A percentile compares a stretch with the other conserved stretches of the same genome.
phyloP scores from a whole-genome alignment of 2,329 filamentous ascomycete genomes.

The Aaosphaeria pasadenensis region DNA sequence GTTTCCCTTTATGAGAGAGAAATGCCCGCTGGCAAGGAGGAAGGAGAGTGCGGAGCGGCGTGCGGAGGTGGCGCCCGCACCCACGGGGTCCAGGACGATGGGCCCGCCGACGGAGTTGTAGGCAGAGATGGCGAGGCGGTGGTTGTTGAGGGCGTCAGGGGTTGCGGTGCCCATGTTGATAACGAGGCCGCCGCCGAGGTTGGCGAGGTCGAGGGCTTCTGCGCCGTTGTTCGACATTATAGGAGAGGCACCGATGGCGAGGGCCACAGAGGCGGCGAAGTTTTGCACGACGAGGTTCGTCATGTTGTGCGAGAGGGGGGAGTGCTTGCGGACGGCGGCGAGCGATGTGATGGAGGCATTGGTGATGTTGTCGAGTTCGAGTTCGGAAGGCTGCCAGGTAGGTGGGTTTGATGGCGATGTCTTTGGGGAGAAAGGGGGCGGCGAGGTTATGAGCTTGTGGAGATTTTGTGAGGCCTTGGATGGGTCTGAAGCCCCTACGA shows the following conservation, averaged over 20 bases:
- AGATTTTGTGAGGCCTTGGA: conserved; percentile 61
- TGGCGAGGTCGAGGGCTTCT: conserved; percentile 78
- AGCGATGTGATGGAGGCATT: conserved; percentile 48
- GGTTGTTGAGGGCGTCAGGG: conserved; percentile 68
- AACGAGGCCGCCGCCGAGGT: conserved; percentile 73
- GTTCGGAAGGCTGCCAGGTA: not conserved
- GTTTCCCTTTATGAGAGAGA: conserved; percentile 91
- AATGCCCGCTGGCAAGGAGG: conserved; percentile 71
- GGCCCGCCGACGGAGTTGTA: conserved; percentile 78
- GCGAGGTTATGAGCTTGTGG: conserved; percentile 49
- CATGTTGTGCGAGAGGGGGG: conserved; percentile 91
- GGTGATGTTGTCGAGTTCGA: not conserved
- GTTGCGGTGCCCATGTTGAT: conserved; percentile 95
- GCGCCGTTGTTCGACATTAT: conserved; percentile 90
- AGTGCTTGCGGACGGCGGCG: conserved; percentile 57
- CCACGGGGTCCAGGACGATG: conserved; percentile 85
- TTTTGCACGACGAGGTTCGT: conserved; percentile 96
- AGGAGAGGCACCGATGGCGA: conserved; percentile 80
- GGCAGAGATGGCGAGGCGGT: conserved; percentile 69
- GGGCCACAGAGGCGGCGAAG: conserved; percentile 85
- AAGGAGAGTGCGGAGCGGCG: conserved; percentile 68
- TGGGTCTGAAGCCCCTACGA: conserved; percentile 71
- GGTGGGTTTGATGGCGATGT: not conserved
- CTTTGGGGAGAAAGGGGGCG: conserved; percentile 21
- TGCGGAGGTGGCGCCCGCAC: conserved; percentile 76